Evolutionary conservation across 2,329 filamentous ascomycete genomes (phyloP).

Genomic region (Lasiodiplodia gonubiensis): DNA sequence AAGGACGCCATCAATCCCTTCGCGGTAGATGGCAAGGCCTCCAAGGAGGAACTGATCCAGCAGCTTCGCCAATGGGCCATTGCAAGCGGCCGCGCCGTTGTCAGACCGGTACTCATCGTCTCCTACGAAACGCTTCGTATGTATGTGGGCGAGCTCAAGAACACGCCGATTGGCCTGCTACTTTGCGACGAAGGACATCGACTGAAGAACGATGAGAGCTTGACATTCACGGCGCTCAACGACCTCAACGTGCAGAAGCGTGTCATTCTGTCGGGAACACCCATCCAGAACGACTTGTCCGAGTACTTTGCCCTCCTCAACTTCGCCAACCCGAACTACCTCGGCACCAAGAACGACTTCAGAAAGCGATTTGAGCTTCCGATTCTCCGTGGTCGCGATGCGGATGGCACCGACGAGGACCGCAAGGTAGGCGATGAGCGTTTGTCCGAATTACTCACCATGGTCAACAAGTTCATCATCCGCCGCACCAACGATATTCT

Average conservation of each 20-base stretch:
- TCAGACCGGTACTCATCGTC: slow-evolving; percentile 92
- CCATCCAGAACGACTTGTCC: slow-evolving; percentile 97
- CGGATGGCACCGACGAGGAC: slow-evolving; percentile 82
- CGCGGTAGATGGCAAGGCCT: slow-evolving; percentile 93
- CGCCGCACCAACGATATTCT: slow-evolving; percentile 96
- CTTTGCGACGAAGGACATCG: slow-evolving; percentile 97
- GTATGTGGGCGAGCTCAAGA: slow-evolving; percentile 87
- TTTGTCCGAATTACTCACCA: slow-evolving; percentile 75
- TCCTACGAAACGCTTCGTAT: slow-evolving; percentile 95
- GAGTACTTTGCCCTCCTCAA: slow-evolving; percentile 97
- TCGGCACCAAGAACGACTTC: slow-evolving; percentile 89
- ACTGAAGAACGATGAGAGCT: slow-evolving; percentile 93
- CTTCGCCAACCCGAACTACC: slow-evolving; percentile 91
- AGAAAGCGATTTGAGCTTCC: slow-evolving; percentile 93
- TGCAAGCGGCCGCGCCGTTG: slow-evolving; percentile 84
- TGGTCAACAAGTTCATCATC: slow-evolving; percentile 99
- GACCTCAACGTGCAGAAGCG: slow-evolving; percentile 86
- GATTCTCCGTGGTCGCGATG: slow-evolving; percentile 89
- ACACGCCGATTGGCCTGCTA: slow-evolving; percentile 88
- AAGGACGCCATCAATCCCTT: slow-evolving; percentile 90
- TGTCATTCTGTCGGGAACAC: slow-evolving; percentile 94
- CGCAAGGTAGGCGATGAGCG: slow-evolving; percentile 83
- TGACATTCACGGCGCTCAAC: slow-evolving; percentile 91
- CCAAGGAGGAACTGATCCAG: slow-evolving; percentile 87
- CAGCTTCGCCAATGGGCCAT: slow-evolving; percentile 96